Conservation (phyloP, 2,329 filamentous ascomycete species). For the Trichoderma citrinoviride region DNA sequence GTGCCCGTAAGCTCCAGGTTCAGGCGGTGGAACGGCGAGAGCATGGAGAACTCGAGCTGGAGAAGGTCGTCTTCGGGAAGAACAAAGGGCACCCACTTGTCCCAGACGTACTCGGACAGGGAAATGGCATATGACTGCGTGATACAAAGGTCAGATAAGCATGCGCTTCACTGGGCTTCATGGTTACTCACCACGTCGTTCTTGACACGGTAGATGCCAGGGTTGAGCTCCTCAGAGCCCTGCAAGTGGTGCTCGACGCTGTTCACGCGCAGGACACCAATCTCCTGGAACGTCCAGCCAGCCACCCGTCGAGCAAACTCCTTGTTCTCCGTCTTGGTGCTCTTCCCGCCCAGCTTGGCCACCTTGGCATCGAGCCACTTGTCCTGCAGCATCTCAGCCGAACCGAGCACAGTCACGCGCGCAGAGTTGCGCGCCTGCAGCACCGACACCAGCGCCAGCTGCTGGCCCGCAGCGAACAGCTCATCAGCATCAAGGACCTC, state of each 20-base stretch:
- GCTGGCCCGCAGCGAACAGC: slow-evolving; percentile 77
- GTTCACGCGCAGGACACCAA: slow-evolving; percentile 82
- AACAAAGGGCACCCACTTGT: slow-evolving; percentile 72
- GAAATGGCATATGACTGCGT: slow-evolving; percentile 79
- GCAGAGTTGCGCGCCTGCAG: slow-evolving; percentile 93
- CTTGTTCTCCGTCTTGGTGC: slow-evolving; percentile 69
- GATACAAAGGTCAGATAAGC: neutral
- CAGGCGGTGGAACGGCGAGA: slow-evolving; percentile 93
- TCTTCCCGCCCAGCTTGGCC: slow-evolving; percentile 53
- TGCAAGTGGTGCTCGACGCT: slow-evolving; percentile 72
- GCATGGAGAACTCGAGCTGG: slow-evolving; percentile 98
- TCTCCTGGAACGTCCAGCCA: slow-evolving; percentile 97
- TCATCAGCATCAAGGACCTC: slow-evolving; percentile 67
- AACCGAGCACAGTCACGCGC: slow-evolving; percentile 80
- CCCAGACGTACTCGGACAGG: slow-evolving; percentile 77
- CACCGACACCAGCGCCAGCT: slow-evolving; percentile 79
- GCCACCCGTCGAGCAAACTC: slow-evolving; percentile 81
- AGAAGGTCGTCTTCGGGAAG: slow-evolving; percentile 68
- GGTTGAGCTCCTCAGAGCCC: slow-evolving; percentile 65
- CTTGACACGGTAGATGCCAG: slow-evolving; percentile 90
- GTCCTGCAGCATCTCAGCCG: slow-evolving; percentile 82
- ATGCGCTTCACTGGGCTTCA: neutral
- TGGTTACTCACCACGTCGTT: slow-evolving; percentile 79
- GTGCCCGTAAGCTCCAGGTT: slow-evolving; percentile 58
- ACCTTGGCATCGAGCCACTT: slow-evolving; percentile 84